Conservation (phyloP, 139 green algal genomes). For the Mesotaenium endlicherianum region DNA sequence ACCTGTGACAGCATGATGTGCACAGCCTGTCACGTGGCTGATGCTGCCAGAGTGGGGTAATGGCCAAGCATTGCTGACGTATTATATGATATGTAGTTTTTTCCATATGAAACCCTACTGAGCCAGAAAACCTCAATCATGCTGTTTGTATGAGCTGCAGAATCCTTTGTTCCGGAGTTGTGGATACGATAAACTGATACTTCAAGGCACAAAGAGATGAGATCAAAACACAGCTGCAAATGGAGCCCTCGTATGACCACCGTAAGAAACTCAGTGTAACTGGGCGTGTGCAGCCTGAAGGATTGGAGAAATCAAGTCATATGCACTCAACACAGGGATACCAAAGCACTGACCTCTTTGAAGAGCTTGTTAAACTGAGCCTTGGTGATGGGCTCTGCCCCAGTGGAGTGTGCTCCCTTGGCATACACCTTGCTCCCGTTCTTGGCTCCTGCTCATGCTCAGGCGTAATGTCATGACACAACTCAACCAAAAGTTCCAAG, state of each 20-base stretch:
- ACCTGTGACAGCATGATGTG: slow-evolving; percentile 8
- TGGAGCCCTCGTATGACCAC: neutral
- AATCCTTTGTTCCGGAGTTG: neutral
- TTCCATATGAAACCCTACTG: neutral
- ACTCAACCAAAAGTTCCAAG: neutral
- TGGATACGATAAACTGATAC: neutral
- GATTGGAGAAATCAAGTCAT: neutral
- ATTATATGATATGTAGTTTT: no score
- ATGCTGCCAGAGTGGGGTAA: neutral
- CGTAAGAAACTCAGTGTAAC: neutral
- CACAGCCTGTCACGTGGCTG: neutral
- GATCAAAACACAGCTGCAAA: neutral
- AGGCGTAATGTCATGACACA: no score
- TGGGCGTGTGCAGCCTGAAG: neutral
- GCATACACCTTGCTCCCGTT: neutral
- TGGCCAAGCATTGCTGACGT: neutral
- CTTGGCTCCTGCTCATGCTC: slow-evolving; percentile 17
- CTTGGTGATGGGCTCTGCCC: neutral
- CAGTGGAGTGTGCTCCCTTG: neutral
- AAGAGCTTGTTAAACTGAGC: slow-evolving; percentile 10
- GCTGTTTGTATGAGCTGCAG: neutral
- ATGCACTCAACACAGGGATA: neutral
- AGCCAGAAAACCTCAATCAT: neutral
- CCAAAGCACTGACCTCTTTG: slow-evolving; percentile 16
- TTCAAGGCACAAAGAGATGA: neutral